Evolutionary conservation across 805 yeast genomes (phyloP).

Genomic region (Saturnispora hagleri): DNA sequence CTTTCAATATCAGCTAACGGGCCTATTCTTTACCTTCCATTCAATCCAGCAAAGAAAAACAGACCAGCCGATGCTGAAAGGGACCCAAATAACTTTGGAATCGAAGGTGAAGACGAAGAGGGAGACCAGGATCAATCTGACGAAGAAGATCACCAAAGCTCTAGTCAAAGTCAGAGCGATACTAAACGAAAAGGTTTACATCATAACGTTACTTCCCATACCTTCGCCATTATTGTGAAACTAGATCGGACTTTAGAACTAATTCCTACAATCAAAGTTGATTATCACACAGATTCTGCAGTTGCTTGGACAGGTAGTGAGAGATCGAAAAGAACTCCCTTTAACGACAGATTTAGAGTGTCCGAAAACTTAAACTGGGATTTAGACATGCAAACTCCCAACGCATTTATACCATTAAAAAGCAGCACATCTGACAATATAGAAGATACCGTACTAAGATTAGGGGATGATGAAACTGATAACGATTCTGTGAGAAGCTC

Average conservation of each 20-base stretch:
- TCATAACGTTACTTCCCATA: constrained; percentile 33
- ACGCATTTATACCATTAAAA: constrained; percentile 29
- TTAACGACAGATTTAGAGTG: constrained; percentile 35
- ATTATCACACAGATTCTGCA: constrained; percentile 34
- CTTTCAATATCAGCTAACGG: constrained; percentile 18
- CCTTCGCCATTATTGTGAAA: constrained; percentile 43
- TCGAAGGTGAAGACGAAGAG: constrained; percentile 15
- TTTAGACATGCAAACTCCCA: constrained; percentile 32
- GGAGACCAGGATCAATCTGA: constrained; percentile 16
- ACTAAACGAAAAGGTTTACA: constrained; percentile 7
- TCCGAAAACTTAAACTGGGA: constrained; percentile 35
- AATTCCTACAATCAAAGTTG: constrained; percentile 30
- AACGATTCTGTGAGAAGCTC: neutral
- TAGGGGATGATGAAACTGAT: constrained; percentile 14
- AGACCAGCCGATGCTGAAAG: constrained; percentile 6
- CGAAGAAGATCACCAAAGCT: constrained; percentile 5
- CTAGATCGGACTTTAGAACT: constrained; percentile 32
- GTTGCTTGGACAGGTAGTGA: constrained; percentile 39
- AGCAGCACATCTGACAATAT: constrained; percentile 7
- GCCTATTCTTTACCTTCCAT: constrained; percentile 27
- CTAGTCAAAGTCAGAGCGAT: neutral
- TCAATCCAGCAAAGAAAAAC: constrained; percentile 24
- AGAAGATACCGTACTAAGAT: constrained; percentile 14
- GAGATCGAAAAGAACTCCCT: constrained; percentile 33
- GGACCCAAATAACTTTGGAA: constrained; percentile 12